Percentiles rank a stretch among this genome's conserved stretches.
These are phyloP conservation scores for Candida succiphila DNA, from an alignment of 805 yeast species.

Conservation along the genomic window DNA sequence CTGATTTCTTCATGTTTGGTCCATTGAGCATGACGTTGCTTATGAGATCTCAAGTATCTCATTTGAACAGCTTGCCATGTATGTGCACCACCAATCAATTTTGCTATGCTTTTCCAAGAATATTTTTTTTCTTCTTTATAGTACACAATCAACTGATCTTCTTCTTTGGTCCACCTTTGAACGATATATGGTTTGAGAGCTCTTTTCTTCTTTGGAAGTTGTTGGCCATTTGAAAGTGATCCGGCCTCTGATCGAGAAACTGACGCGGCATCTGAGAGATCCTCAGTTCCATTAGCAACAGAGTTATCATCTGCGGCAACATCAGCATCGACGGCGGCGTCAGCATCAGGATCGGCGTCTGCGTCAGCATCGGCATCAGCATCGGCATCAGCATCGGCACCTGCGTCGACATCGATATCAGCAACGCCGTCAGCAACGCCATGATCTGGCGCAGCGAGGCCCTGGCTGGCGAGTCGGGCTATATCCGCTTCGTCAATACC, in stretches of 20 bases:
- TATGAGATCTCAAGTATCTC: conserved; percentile 32
- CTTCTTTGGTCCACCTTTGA: conserved; percentile 23
- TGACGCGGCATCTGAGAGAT: no score
- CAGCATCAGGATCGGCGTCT: not conserved
- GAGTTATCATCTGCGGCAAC: not conserved
- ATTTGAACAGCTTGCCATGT: conserved; percentile 39
- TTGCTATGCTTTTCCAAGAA: conserved; percentile 30
- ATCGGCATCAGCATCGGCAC: not conserved
- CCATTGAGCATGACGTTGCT: conserved; percentile 25
- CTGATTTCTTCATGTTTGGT: conserved; percentile 23
- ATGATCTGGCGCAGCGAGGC: no score
- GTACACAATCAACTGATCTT: conserved; percentile 25
- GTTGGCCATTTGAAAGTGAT: no score
- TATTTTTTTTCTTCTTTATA: conserved; percentile 26
- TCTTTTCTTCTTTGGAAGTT: not conserved
- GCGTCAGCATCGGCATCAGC: conserved; percentile 1
- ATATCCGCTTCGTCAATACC: no score
- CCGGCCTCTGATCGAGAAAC: not conserved
- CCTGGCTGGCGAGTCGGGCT: no score
- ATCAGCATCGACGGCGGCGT: not conserved
- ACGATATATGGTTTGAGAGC: not conserved
- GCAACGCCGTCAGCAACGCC: conserved; percentile 3
- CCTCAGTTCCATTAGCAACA: not conserved
- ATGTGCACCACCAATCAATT: conserved; percentile 20
- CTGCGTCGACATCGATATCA: conserved; percentile 1